Evolutionary conservation across 2,329 filamentous ascomycete species (phyloP), one percentile per base, ranked within the genome.

Genomic region (Fusarium chuoi): DNA sequence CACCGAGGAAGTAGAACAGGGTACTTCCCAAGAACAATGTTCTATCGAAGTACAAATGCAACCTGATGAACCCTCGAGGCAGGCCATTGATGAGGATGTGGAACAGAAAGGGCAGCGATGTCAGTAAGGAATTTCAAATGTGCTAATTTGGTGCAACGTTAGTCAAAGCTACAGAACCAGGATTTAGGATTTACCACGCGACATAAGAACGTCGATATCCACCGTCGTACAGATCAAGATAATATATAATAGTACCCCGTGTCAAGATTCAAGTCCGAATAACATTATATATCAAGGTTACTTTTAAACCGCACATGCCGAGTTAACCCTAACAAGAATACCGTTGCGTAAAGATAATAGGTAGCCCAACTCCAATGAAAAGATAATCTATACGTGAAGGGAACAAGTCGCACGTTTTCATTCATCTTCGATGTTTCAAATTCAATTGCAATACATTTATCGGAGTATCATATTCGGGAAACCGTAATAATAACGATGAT

Each of bases 1-100:
- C 9, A 79, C 80, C 57, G 69, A 73, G 13, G 75, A 77, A 49
- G 61, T 54, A 44, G 65, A 59, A 33, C 68, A 60, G 28, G 44
- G 60, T 30, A 52, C 30, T 56, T 20, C 46, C 18, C n/a, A 26
- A 33, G 58, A 55, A 38, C 68, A 57, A 42, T 33, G 41, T 18
- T 67, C 61, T 11, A 51, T 35, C 20, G 59, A 55, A 51, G 58
- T 35, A 28, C 63, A 62, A 38, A 42, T 28, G 15, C 58, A 68
- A 36, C 33, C 36, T 14, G 26, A 30, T 33, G 33, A 48, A 5
- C 22, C 30, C 24, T 30, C 52, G 3, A 62, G 55, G 24, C 42
- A 58, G 33, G 22, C 24, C 17, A 45, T 49, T 20, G 38, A 36
- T 51, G 57, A 51, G 33, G 42, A 33, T n/a, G 30, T 33, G 57